Evolutionary conservation across 768 basidiomycete species (phyloP), one percentile per base, ranked within the genome.

Genomic region (Mycena epipterygia): DNA sequence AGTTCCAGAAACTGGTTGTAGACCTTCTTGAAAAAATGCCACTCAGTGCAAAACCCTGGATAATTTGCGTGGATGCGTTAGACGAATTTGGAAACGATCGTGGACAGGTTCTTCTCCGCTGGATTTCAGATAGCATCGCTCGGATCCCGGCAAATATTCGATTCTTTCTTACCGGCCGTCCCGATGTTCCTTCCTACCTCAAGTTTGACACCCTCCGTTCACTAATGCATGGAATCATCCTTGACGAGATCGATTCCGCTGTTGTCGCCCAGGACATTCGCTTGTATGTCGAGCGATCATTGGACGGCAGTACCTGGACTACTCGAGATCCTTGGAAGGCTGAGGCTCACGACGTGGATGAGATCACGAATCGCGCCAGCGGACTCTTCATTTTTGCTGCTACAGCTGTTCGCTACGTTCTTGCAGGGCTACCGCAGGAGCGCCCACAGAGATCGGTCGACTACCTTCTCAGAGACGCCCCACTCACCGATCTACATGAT

Each of bases 361-460:
- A 55, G 52, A 55, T 55, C n/a, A 55, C 52, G 12, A 55, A 41
- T 8, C 41, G 57, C n/a, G 57, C 57, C 9, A 29, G 3, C 2
- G 57, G 57, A 6, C 41, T 58, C 27, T 58, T 58, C 19, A 41
- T 58, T 29, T 58, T 58, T 39, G 57, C 57, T 9, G 41, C 57
- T 27, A 55, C 52, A 23, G 52, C 52, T 2, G 52, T 55, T 35
- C 52, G 52, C 13, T 55, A 55, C 23, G 33, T 55, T 8, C 3
- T 55, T 33, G 21, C 52, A n/a, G 52, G 33, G 21, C 21, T 30
- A 35, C 27, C 30, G 9, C 30, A 32, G n/a, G 29, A 5, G 3
- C 52, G 1, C n/a, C 52, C 52, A 44, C n/a, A 58, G 41, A 14
- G 3, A 17, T 23, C 39, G 19, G 19, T 62, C 41, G 49, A 25